These are phyloP conservation scores for Wallacemonas sp. DNA, from an alignment of 208 protist species.

Conservation along the genomic window DNA sequence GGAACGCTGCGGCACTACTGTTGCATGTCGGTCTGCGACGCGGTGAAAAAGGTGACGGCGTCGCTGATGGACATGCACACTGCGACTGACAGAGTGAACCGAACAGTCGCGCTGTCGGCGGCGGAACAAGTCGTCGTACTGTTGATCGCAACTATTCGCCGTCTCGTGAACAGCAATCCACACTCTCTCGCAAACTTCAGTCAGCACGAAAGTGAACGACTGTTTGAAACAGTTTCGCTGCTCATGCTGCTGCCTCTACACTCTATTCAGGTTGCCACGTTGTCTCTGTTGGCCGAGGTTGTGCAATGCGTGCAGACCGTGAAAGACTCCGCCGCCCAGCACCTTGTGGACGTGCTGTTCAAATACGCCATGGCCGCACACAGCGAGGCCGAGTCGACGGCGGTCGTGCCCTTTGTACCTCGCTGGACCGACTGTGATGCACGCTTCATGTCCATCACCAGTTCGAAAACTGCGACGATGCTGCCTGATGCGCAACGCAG, in stretches of 20 bases:
- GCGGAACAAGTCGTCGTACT: slow-evolving; percentile 75
- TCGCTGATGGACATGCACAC: slow-evolving; percentile 68
- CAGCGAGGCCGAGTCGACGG: slow-evolving; percentile 12
- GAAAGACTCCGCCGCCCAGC: slow-evolving; percentile 19
- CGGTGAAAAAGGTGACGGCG: slow-evolving; percentile 66
- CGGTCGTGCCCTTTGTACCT: slow-evolving; percentile 68
- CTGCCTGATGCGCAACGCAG: slow-evolving; percentile 79
- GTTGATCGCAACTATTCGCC: slow-evolving; percentile 76
- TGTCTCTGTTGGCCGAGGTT: slow-evolving; percentile 79
- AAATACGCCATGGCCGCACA: slow-evolving; percentile 48
- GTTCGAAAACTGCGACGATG: slow-evolving; percentile 75
- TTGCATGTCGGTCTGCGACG: slow-evolving; percentile 70
- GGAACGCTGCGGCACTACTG: slow-evolving; percentile 15
- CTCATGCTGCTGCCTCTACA: slow-evolving; percentile 84
- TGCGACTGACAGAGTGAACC: too few relatives aligned
- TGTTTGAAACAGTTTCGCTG: slow-evolving; percentile 79
- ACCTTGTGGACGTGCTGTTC: slow-evolving; percentile 78
- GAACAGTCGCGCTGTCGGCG: slow-evolving; percentile 58
- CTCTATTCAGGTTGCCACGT: slow-evolving; percentile 78
- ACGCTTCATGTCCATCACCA: slow-evolving; percentile 70
- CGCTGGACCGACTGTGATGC: slow-evolving; percentile 81
- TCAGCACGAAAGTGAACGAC: slow-evolving; percentile 3
- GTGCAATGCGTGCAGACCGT: slow-evolving; percentile 65
- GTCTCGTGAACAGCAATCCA: slow-evolving; percentile 38
- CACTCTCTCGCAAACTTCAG: background rate